Evolutionary conservation across 1,139 yeast genomes (phyloP).

Genomic region (Spathaspora jeffriesii): DNA sequence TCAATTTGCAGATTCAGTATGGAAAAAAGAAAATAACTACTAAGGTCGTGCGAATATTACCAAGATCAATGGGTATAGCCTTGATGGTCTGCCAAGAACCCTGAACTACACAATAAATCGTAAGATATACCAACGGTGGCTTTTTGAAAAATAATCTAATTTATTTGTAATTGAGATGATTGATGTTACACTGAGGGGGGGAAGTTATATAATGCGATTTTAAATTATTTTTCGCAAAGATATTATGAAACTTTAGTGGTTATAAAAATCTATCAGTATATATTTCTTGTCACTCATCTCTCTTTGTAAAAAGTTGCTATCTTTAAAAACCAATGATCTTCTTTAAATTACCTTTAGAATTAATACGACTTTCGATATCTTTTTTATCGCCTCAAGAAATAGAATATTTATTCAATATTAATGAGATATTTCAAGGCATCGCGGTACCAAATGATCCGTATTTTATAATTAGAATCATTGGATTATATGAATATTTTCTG

Average conservation of each 20-base stretch:
- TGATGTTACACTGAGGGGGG: too few species aligned
- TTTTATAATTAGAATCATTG: slow-evolving; percentile 17
- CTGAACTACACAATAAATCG: too few species aligned
- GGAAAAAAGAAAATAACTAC: background rate
- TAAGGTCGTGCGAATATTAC: slow-evolving; percentile 1
- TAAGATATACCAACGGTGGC: background rate
- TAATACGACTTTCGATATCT: slow-evolving; percentile 15
- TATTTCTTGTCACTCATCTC: background rate
- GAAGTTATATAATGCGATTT: background rate
- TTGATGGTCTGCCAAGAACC: background rate
- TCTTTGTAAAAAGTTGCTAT: too few species aligned
- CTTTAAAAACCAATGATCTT: too few species aligned
- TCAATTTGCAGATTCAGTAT: too few species aligned
- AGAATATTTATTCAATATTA: slow-evolving; percentile 15
- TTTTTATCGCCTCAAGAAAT: slow-evolving; percentile 17
- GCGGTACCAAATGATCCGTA: slow-evolving; percentile 8
- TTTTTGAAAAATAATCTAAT: background rate
- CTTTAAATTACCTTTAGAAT: slow-evolving; percentile 15
- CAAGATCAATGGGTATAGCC: background rate
- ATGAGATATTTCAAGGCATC: slow-evolving; percentile 7
- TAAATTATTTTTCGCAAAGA: background rate
- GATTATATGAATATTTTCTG: slow-evolving; percentile 17
- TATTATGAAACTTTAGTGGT: slow-evolving; percentile 19
- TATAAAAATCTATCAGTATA: background rate
- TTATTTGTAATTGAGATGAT: too few species aligned